Percentiles rank a stretch among this genome's conserved stretches.
These are phyloP conservation scores for Ramaria sp. DNA, from an alignment of 768 basidiomycete species.

Conservation along the genomic window DNA sequence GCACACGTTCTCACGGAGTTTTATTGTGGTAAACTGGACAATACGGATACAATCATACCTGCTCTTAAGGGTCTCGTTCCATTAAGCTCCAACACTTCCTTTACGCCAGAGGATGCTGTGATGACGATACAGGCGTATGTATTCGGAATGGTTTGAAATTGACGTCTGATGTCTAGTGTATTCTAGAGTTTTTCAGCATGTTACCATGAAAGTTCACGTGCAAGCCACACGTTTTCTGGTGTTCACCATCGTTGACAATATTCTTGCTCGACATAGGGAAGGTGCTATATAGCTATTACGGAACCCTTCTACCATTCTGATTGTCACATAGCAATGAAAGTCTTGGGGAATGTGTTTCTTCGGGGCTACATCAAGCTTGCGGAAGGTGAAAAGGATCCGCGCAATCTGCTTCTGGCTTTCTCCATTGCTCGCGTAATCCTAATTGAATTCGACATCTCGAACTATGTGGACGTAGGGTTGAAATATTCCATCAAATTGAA, in stretches of 20 bases:
- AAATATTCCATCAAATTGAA: not conserved
- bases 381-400: conserved; percentile 94
- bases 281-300: conserved; percentile 27
- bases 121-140: conserved; percentile 53
- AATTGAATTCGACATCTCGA: conserved; percentile 75
- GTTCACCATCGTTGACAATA: conserved; percentile 67
- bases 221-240: conserved; percentile 77
- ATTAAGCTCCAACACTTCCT: conserved; percentile 50
- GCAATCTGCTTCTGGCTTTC: conserved; percentile 86
- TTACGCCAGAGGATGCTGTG: conserved; percentile 53
- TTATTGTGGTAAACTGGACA: conserved; percentile 78
- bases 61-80: conserved; percentile 66
- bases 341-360: conserved; percentile 63
- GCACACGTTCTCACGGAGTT: conserved; percentile 77
- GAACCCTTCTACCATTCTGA: not conserved
- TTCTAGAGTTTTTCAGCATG: conserved; percentile 58
- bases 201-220: conserved; percentile 72
- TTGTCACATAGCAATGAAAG: conserved; percentile 36
- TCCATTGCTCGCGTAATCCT: conserved; percentile 77
- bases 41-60: conserved; percentile 73
- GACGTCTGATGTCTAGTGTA: not conserved
- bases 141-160: conserved; percentile 2
- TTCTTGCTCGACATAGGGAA: conserved; percentile 61
- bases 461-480: conserved; percentile 60
- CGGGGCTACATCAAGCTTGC: conserved; percentile 67